Conservation (phyloP, 495 filamentous ascomycete species). For the Penicillium canariense region DNA sequence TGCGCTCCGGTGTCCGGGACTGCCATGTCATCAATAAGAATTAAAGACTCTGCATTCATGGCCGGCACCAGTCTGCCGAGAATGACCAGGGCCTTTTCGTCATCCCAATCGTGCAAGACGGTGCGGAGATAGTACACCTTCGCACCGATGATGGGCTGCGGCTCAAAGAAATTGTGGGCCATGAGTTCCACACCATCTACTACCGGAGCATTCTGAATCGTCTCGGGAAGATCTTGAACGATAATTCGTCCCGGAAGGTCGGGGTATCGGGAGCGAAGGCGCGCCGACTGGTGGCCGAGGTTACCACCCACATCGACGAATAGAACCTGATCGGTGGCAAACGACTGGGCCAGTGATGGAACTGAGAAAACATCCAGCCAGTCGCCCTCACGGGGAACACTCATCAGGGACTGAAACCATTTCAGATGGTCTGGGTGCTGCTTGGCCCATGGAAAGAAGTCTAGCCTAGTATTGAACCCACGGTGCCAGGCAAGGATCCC, state of each 20-base stretch:
- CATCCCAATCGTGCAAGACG: background rate
- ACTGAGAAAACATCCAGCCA: background rate
- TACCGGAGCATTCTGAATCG: background rate
- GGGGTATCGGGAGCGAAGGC: constrained; percentile 16
- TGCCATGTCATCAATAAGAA: constrained; percentile 3
- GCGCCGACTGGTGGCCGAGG: constrained; percentile 42
- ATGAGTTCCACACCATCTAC: background rate
- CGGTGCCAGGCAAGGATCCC: too few species aligned
- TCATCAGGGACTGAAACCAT: background rate
- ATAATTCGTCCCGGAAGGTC: constrained; percentile 6
- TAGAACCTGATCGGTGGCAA: background rate
- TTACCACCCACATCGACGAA: constrained; percentile 51
- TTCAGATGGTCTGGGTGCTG: too few species aligned
- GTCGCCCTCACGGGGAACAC: too few species aligned
- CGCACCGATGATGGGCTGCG: background rate
- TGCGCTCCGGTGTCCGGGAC: constrained; percentile 4
- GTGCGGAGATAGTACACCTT: constrained; percentile 2
- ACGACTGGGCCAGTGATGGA: background rate
- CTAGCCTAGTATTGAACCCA: too few species aligned
- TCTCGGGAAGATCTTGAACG: constrained; percentile 13
- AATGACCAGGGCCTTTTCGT: background rate
- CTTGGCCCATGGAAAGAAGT: too few species aligned
- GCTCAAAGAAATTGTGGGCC: background rate
- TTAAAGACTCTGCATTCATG: background rate
- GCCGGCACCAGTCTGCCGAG: background rate